A percentile compares a stretch with the other conserved stretches of the same genome.
These are phyloP conservation scores for Streptanthus diversifolius DNA, from an alignment of 345 rosid species.

Conservation along the genomic window DNA sequence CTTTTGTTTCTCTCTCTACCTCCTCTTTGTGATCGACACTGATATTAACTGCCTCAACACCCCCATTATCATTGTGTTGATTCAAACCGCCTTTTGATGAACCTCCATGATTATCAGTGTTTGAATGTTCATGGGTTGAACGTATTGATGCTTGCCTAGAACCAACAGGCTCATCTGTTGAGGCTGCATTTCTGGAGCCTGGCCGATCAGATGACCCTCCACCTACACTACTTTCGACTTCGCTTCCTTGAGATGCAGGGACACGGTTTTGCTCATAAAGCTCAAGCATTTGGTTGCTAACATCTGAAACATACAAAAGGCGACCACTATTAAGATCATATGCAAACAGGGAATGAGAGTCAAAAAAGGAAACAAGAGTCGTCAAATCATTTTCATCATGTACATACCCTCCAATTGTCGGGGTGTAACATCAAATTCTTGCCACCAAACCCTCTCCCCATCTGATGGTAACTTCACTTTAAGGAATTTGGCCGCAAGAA, in stretches of 20 bases:
- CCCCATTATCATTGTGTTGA: constrained; percentile 54
- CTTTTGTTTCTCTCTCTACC: constrained; percentile 42
- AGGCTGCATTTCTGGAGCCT: constrained; percentile 46
- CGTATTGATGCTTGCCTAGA: constrained; percentile 48
- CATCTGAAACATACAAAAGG: constrained; percentile 50
- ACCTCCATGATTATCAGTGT: constrained; percentile 47
- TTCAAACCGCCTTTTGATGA: constrained; percentile 34
- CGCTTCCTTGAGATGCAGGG: constrained; percentile 74
- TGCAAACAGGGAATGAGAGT: neutral
- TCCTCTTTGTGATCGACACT: constrained; percentile 59
- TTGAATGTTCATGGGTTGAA: constrained; percentile 43
- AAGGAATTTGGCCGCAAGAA: constrained; percentile 98
- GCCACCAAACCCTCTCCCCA: constrained; percentile 99
- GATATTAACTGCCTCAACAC: constrained; percentile 64
- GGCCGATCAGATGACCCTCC: constrained; percentile 50
- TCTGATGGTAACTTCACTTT: constrained; percentile 98
- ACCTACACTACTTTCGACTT: constrained; percentile 77
- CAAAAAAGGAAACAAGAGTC: neutral
- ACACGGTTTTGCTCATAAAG: constrained; percentile 83
- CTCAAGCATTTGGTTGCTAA: constrained; percentile 93
- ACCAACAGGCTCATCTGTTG: constrained; percentile 45
- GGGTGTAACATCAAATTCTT: constrained; percentile 95
- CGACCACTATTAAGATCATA: neutral
- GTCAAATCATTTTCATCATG: neutral
- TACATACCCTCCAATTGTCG: constrained; percentile 90